A percentile compares a stretch with the other conserved stretches of the same genome.
phyloP scores from a whole-genome alignment of 2,329 filamentous ascomycete species.

The Parascedosporium putredinis region DNA sequence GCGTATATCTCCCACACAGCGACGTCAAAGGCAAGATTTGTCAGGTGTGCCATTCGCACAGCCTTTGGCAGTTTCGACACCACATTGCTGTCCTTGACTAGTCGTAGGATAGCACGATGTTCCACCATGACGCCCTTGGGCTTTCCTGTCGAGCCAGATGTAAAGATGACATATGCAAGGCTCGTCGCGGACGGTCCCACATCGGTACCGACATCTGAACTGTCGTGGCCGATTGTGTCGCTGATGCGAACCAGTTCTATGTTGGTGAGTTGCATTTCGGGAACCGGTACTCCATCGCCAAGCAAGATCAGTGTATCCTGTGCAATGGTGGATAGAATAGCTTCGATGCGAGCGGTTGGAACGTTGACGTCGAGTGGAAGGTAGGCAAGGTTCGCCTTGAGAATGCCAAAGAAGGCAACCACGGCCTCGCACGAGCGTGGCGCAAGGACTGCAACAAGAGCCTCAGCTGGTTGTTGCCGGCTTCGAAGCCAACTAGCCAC shows the following conservation, averaged over 20 bases:
- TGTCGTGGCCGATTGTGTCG: background rate
- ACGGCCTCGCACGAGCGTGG: conserved; percentile 16
- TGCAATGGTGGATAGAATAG: conserved; percentile 11
- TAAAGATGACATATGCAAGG: conserved; percentile 12
- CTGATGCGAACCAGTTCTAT: background rate
- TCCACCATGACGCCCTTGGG: conserved; percentile 13
- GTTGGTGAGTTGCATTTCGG: background rate
- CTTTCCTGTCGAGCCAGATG: conserved; percentile 12
- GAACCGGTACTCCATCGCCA: background rate
- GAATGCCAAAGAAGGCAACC: conserved; percentile 15
- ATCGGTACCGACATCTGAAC: background rate
- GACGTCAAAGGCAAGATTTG: conserved; percentile 11
- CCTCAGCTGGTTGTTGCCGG: conserved; percentile 8
- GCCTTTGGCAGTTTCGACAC: background rate
- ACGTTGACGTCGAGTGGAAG: conserved; percentile 15
- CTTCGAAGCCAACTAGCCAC: conserved; percentile 13
- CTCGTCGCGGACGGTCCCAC: conserved; percentile 6
- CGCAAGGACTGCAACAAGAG: conserved; percentile 14
- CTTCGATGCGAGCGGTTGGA: conserved; percentile 12
- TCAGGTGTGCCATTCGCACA: conserved; percentile 9
- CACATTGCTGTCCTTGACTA: background rate
- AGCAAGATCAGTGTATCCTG: conserved; percentile 8
- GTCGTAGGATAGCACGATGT: conserved; percentile 7
- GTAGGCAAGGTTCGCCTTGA: conserved; percentile 18
- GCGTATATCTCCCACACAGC: conserved; percentile 9